phyloP scores from a whole-genome alignment of 257 asterid species.

The Solanum sparsipilum region DNA sequence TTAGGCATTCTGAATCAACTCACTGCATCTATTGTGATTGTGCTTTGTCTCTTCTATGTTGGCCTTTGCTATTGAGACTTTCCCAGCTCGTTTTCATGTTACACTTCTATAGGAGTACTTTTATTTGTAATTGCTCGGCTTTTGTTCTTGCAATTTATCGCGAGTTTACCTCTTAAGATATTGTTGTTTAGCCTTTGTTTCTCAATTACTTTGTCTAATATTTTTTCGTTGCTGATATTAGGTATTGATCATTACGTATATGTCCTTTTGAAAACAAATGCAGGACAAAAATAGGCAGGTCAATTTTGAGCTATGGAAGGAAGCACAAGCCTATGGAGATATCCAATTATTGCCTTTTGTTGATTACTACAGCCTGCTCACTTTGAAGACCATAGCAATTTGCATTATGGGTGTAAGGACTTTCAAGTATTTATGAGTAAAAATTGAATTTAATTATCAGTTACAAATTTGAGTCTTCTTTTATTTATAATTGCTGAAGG shows the following conservation, averaged over 20 bases:
- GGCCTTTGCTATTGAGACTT: neutral
- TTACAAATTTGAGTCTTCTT: neutral
- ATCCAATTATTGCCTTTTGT: conserved; percentile 92
- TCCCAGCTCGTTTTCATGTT: neutral
- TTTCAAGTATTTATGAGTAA: neutral
- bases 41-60: neutral
- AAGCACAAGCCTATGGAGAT: conserved; percentile 70
- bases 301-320: conserved; percentile 81
- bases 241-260: neutral
- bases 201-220: neutral
- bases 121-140: neutral
- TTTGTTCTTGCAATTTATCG: neutral
- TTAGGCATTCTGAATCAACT: neutral
- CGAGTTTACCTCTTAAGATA: neutral
- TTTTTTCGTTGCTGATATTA: neutral
- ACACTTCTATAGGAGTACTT: neutral
- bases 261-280: conserved; percentile 4
- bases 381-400: conserved; percentile 76
- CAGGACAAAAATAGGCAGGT: conserved; percentile 85
- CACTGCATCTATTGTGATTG: neutral
- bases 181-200: neutral
- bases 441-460: neutral
- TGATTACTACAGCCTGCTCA: conserved; percentile 80
- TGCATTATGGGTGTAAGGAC: conserved; percentile 73
- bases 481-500: neutral